Percentiles rank a stretch among this genome's conserved stretches.
Evolutionary conservation across 2,329 filamentous ascomycete genomes (phyloP).

Genomic region (Apiospora saccharicola): DNA sequence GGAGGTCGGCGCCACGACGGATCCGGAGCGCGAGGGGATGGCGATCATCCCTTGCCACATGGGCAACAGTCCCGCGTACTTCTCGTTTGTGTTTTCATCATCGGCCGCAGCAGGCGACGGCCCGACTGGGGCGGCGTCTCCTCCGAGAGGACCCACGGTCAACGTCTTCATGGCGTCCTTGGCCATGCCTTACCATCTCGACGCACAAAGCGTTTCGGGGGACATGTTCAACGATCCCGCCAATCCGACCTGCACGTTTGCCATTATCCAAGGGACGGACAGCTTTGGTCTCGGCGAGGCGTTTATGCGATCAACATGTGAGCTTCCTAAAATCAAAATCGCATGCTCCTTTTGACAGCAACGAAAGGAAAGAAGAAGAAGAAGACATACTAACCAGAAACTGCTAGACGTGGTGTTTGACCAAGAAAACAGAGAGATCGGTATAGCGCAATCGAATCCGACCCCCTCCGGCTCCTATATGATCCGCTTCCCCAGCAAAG

Average conservation of each 20-base stretch:
- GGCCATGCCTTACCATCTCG: not conserved
- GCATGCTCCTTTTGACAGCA: too few relatives aligned
- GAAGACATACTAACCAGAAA: too few relatives aligned
- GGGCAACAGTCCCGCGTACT: not conserved
- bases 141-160: not conserved
- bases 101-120: not conserved
- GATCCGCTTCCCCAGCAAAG: slow-evolving; percentile 14
- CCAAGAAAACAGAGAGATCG: slow-evolving; percentile 15
- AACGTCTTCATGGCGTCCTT: not conserved
- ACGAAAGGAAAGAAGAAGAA: too few relatives aligned
- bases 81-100: not conserved
- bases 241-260: not conserved
- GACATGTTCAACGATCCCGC: not conserved
- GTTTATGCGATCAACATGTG: slow-evolving; percentile 4
- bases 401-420: not conserved
- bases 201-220: not conserved
- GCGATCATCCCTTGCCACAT: not conserved
- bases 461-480: not conserved
- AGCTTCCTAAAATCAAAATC: not conserved
- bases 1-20: not conserved
- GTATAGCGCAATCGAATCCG: slow-evolving; percentile 1
- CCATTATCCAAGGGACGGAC: not conserved
- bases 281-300: not conserved
- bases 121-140: not conserved
- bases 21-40: not conserved